These are phyloP conservation scores for Prunus mume DNA, from an alignment of 306 rosid genomes.

Conservation along the genomic window DNA sequence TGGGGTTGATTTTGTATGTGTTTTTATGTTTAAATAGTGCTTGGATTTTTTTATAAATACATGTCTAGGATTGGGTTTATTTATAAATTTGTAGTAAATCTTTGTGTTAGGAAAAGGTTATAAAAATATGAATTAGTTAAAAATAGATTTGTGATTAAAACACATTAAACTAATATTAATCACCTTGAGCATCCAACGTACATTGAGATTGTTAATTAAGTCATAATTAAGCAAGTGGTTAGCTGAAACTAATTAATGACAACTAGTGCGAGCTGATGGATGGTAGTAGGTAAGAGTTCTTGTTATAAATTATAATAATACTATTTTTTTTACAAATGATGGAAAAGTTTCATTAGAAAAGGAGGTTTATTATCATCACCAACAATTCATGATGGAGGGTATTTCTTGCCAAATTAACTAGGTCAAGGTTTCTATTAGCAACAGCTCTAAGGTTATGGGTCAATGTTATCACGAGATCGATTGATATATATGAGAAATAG, in stretches of 20 bases:
- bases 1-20: no score
- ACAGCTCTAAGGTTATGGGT: no score
- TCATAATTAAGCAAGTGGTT: constrained; percentile 3
- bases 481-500: no score
- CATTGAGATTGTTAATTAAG: not conserved
- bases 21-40: no score
- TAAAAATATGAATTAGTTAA: not conserved
- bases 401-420: no score
- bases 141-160: not conserved
- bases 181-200: not conserved
- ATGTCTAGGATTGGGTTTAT: no score
- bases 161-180: not conserved
- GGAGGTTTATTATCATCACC: not conserved
- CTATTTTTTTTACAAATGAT: not conserved
- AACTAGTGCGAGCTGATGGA: not conserved
- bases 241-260: not conserved
- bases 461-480: no score
- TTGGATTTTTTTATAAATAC: no score
- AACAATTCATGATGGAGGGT: not conserved
- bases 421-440: no score
- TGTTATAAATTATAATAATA: not conserved
- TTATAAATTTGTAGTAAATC: no score
- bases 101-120: no score
- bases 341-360: not conserved
- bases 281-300: not conserved